Evolutionary conservation across 1,284 basidiomycete genomes (phyloP).

Genomic region (Cryptococcus wingfieldii): DNA sequence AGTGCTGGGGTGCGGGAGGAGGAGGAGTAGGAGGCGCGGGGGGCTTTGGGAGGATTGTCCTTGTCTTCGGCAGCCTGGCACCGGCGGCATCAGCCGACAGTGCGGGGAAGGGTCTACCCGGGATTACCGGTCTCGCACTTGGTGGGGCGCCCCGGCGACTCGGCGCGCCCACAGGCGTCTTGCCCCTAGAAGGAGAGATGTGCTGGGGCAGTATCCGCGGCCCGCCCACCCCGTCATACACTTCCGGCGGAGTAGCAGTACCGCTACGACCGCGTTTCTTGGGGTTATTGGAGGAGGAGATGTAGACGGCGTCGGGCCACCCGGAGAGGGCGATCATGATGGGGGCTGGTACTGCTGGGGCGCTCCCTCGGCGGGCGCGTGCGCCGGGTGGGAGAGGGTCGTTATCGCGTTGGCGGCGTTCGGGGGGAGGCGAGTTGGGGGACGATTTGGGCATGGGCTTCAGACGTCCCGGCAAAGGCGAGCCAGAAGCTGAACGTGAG

Average conservation of each 20-base stretch:
- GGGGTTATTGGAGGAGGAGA: slow-evolving; percentile 2
- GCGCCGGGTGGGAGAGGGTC: neutral
- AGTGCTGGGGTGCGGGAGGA: slow-evolving; percentile 1
- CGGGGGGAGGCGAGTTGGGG: too few relatives aligned
- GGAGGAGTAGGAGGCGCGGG: neutral
- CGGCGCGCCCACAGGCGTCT: neutral
- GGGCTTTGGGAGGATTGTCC: neutral
- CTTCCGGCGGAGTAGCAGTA: slow-evolving; percentile 2
- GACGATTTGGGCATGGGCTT: too few relatives aligned
- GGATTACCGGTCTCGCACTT: neutral
- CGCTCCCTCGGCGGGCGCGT: neutral
- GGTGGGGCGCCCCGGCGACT: neutral
- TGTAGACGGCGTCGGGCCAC: slow-evolving; percentile 33
- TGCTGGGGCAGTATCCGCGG: neutral
- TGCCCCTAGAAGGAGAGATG: neutral
- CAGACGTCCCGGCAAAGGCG: too few relatives aligned
- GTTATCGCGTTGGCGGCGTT: neutral
- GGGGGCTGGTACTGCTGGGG: neutral
- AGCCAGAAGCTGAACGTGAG: too few relatives aligned
- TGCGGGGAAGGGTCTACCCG: neutral
- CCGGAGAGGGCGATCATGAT: slow-evolving; percentile 33
- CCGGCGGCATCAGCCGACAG: neutral
- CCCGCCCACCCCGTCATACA: slow-evolving; percentile 11
- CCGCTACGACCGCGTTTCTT: neutral
- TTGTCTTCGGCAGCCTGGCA: neutral